Base-by-base conservation (phyloP, 441 rosid species). In the Bruguiera hainesii region DNA sequence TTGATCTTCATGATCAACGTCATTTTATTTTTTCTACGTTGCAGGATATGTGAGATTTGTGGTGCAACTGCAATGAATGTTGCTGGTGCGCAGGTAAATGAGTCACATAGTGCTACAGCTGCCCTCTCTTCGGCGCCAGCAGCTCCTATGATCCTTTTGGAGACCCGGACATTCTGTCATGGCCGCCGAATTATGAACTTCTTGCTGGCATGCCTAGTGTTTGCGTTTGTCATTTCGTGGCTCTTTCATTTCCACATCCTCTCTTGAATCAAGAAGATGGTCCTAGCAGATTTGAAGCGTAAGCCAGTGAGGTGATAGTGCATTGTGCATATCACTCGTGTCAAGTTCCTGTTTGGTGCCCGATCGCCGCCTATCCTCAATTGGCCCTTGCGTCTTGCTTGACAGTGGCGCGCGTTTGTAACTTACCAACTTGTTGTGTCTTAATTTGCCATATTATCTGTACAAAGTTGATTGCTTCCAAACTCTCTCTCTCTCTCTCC, bases 1-100 rank as follows among this genome's bases (percentile, higher is more conserved):
- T 28, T 70, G n/a, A 7, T 61, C 20, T 53, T 37, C 7, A 19
- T 11, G 48, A 42, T 42, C 15, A 13, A 42, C 1, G 18, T 42
- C 6, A 29, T 16, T 23, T 28, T 33, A 5, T 5, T 30, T 21
- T 9, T 20, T 49, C 19, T 19, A 25, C 16, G 61, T 73, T 62
- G 56, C 76, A 95, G 97, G 87, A 78, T 78, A 35, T 95, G 91
- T 68, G 91, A 87, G 81, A 87, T 87, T 28, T 87, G 92, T 53
- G 78, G 79, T 51, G 77, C 77, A 6, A 66, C 80, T 29, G 89
- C 83, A 26, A 73, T 69, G 20, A 82, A 80, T 63, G 67, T 85
- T 61, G 75, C 73, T 3, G 66, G 79, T 20, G 76, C 74, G 63
- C 80, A 68, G 56, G 55, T 68, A 18, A 69, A 60, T 37, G 87